Percentiles rank a stretch among this genome's conserved stretches.
Conservation (phyloP, 2,329 filamentous ascomycete species). For the Alternaria arbusti region DNA sequence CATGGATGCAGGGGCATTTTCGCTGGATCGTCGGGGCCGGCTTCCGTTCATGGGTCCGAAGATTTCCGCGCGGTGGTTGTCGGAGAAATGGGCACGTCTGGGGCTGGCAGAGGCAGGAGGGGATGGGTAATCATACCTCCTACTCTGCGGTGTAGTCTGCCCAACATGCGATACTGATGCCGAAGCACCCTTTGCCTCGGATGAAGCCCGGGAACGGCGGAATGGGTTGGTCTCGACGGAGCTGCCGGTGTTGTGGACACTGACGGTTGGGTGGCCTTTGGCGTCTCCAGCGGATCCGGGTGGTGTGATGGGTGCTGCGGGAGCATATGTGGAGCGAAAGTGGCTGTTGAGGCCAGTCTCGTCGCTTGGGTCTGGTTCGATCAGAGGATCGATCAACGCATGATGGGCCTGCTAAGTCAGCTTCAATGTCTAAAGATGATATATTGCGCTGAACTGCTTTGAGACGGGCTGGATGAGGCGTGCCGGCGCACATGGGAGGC, state of each 20-base stretch:
- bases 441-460: not conserved
- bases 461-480: not conserved
- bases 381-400: constrained; percentile 73
- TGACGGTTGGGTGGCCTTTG: constrained; percentile 32
- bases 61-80: constrained; percentile 39
- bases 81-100: constrained; percentile 48
- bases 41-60: constrained; percentile 38
- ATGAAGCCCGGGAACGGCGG: constrained; percentile 44
- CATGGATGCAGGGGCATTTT: constrained; percentile 29
- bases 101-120: constrained; percentile 64
- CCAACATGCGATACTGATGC: constrained; percentile 23
- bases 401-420: constrained; percentile 62
- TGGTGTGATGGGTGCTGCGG: constrained; percentile 41
- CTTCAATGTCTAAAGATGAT: not conserved
- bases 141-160: constrained; percentile 26
- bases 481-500: not conserved
- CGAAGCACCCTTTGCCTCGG: constrained; percentile 34
- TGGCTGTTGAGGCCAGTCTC: constrained; percentile 70
- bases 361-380: constrained; percentile 69
- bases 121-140: constrained; percentile 53
- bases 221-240: constrained; percentile 55
- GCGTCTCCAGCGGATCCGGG: constrained; percentile 36
- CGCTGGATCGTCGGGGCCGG: constrained; percentile 44
- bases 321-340: constrained; percentile 57
- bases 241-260: constrained; percentile 44